A percentile compares a stretch with the other conserved stretches of the same genome.
These are phyloP conservation scores for Podospora tetraspora DNA, from an alignment of 495 filamentous ascomycete genomes.

Conservation along the genomic window DNA sequence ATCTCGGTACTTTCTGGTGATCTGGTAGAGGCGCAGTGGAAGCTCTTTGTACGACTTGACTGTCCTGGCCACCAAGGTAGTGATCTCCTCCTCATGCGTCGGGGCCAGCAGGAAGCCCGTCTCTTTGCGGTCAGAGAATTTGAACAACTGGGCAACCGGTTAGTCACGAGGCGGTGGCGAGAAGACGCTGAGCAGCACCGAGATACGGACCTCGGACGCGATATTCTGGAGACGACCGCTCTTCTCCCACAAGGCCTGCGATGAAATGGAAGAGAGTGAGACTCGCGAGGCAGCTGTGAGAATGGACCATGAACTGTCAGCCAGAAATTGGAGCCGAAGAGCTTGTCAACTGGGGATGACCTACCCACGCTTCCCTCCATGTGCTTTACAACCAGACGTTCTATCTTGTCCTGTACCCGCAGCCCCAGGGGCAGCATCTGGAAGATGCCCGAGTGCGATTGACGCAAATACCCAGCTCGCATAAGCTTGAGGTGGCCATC, in stretches of 20 bases:
- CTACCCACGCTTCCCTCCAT: conserved; percentile 70
- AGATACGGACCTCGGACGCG: conserved; percentile 37
- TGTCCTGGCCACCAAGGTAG: conserved; percentile 63
- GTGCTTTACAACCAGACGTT: conserved; percentile 78
- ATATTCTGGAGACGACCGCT: conserved; percentile 37
- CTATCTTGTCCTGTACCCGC: conserved; percentile 83
- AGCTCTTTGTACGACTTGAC: conserved; percentile 83
- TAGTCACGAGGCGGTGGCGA: conserved; percentile 11
- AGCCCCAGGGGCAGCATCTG: conserved; percentile 89
- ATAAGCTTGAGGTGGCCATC: conserved; percentile 72
- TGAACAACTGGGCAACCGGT: conserved; percentile 59
- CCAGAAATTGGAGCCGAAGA: neutral
- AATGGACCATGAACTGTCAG: neutral
- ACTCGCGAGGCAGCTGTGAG: conserved; percentile 74
- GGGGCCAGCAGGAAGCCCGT: conserved; percentile 74
- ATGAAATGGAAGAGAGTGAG: conserved; percentile 80
- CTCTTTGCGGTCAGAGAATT: conserved; percentile 72
- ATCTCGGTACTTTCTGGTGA: conserved; percentile 90
- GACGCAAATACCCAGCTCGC: conserved; percentile 73
- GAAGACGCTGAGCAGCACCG: neutral
- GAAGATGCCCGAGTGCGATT: conserved; percentile 86
- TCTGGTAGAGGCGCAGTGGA: conserved; percentile 85
- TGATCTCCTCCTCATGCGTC: conserved; percentile 97
- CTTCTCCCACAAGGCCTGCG: conserved; percentile 75
- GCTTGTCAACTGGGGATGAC: conserved; percentile 14